Evolutionary conservation across 1,139 yeast genomes (phyloP), one percentile per base, ranked within the genome.

Genomic region (Nematodospora anomalae): DNA sequence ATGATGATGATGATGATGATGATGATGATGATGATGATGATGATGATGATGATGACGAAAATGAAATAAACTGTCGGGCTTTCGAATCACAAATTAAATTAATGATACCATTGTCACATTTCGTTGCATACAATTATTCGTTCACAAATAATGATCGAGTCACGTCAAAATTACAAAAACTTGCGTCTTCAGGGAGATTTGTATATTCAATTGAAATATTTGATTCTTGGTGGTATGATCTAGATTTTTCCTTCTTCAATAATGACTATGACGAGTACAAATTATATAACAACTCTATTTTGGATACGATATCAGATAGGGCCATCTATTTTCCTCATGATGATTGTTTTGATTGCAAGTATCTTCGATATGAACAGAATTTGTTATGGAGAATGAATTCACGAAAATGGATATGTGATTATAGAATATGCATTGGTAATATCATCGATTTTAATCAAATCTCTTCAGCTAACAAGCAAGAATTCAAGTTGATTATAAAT

Each of bases 311-410:
- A 9, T 12, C 24, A 8, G 20, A 25, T 4, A 5, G 15, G 3
- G 16, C 22, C 13, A 21, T 32, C 9, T 28, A 23, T 15, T 10
- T 27, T 6, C 32, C 35, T n/a, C 31, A 18, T 16, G 29, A 36
- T 2, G 34, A 35, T 10, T 12, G 34, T 12, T 38, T 28, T 34
- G 16, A 26, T 4, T 55, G 60, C 31, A 53, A 58, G 32, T 46
- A 62, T 26, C 53, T 62, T 31, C 53, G 56, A 34, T 56, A 60
- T 51, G 73, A 67, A 45, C 72, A 67, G 41, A 60, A 63, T 32
- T 47, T 65, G 30, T 54, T 66, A 28, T 64, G 71, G 69, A 59
- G 54, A 41, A 50, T 60, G 35, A 60, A 66, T 43, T 55, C 62
- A 22, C 53, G 57, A 57, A 58, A 55, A 40, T 55, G 63, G 59